Evolutionary conservation across 345 rosid genomes (phyloP), one percentile per base, ranked within the genome.

Genomic region (Salix viminalis): DNA sequence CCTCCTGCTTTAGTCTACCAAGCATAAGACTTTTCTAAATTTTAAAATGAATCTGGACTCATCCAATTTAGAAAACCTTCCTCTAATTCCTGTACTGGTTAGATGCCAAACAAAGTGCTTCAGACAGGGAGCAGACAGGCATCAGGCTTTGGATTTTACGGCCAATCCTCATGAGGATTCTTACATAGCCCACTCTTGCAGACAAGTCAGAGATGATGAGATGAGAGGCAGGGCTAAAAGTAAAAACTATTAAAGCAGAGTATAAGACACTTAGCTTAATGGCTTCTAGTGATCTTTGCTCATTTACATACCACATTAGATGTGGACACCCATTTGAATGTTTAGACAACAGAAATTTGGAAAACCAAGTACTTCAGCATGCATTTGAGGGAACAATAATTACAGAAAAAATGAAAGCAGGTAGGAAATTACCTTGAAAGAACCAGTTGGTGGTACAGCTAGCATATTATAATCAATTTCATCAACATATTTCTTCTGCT

Each of bases 381-480:
- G 37, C 79, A 70, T 71, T n/a, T 58, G 26, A n/a, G 4, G 61
- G 36, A 71, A 14, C 54, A 69, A 79, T 58, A 79, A 76, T 69
- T 18, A 74, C 26, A 30, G 70, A 69, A 42, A 37, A 26, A 61
- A 11, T 54, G 48, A 46, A 70, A 56, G 26, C 72, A 30, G 18
- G 23, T 52, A 0, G 26, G 26, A 80, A 79, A 70, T 80, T 85
- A 83, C 97, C 96, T 93, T 91, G 86, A 75, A 73, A 79, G 91
- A 86, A 75, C 90, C 93, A 62, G 89, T 86, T 71, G 99, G 97
- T 77, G 97, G 96, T 26, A 91, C 91, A 79, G 98, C 97, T 76
- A 93, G 94, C 91, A 90, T 86, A 83, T 90, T 93, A 96, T 89
- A 93, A 82, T 95, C 99, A 84, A 95, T 90, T 75, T 93, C 99